Evolutionary conservation across 371 early-diverging fungal genomes (phyloP), one percentile per base, ranked within the genome.

Genomic region (Mucor circinelloides): DNA sequence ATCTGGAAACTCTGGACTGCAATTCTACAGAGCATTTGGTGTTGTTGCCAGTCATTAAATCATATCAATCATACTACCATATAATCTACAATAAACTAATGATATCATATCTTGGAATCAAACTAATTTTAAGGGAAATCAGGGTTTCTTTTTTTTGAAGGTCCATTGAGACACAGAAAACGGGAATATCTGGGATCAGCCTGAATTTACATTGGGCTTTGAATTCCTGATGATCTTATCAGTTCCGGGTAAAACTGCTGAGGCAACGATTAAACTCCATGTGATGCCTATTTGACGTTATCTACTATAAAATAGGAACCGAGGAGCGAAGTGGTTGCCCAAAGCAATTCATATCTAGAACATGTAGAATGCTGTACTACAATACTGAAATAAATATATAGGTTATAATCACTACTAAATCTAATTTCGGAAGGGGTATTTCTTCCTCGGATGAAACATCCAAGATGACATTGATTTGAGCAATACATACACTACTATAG

Each of bases 21-120:
- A 87, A 15, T 78, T 88, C 27, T 91, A 89, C 54, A 78, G 89
- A n/a, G 91, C 91, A 9, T 88, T 80, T 56, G 74, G 81, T 28
- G 67, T 85, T 68, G 70, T 73, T 36, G 69, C 64, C 21, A 15
- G 56, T 10, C 38, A 42, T 15, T 55, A 54, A 63, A 23, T 13
- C 44, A 19, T 44, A n/a, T 44, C 44, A 44, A 19, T 44, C 44
- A 44, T 8, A 6, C 6, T n/a, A 44, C 6, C 6, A 13, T 36
- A 36, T 13, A 13, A 44, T 19, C n/a, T n/a, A 6, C 44, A 44
- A 44, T 44, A 44, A 44, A 44, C n/a, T 19, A n/a, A n/a, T 44
- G 19, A 44, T 44, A 7, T 44, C 44, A n/a, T 44, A 44, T n/a
- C 19, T 44, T 44, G 17, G 17, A n/a, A 44, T 7, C 17, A n/a